These are phyloP conservation scores for Candida patagonica DNA, from an alignment of 805 yeast genomes.

Conservation along the genomic window DNA sequence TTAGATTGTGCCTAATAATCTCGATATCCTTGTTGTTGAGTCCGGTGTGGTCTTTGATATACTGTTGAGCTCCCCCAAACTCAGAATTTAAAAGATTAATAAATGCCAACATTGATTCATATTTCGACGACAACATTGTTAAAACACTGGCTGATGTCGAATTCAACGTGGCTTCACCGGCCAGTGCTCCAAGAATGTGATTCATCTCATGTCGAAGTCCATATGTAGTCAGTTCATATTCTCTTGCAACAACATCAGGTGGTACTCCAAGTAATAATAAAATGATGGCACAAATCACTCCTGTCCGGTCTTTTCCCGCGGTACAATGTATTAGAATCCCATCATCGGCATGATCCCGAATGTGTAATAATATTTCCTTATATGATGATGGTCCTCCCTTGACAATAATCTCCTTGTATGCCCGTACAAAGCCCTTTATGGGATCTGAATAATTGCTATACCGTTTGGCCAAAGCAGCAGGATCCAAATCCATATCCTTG, in stretches of 20 bases:
- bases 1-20: slow-evolving; percentile 28
- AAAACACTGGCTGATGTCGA: slow-evolving; percentile 40
- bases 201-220: slow-evolving; percentile 33
- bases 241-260: slow-evolving; percentile 54
- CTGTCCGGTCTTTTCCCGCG: slow-evolving; percentile 85
- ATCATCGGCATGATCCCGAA: slow-evolving; percentile 45
- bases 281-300: slow-evolving; percentile 60
- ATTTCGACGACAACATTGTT: slow-evolving; percentile 52
- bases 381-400: slow-evolving; percentile 39
- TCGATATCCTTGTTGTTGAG: slow-evolving; percentile 38
- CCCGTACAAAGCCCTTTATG: slow-evolving; percentile 53
- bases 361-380: slow-evolving; percentile 40
- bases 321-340: slow-evolving; percentile 66
- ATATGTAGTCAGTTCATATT: slow-evolving; percentile 63
- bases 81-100: slow-evolving; percentile 41
- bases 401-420: slow-evolving; percentile 49
- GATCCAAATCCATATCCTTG: slow-evolving; percentile 46
- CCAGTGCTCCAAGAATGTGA: slow-evolving; percentile 12
- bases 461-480: slow-evolving; percentile 50
- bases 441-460: slow-evolving; percentile 47
- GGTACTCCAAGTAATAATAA: slow-evolving; percentile 59
- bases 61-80: slow-evolving; percentile 47
- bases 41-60: slow-evolving; percentile 36
- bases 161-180: slow-evolving; percentile 19
- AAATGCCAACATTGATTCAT: slow-evolving; percentile 62